Base-by-base conservation (phyloP, 2,329 filamentous ascomycete genomes). In the Neurospora crassa region DNA sequence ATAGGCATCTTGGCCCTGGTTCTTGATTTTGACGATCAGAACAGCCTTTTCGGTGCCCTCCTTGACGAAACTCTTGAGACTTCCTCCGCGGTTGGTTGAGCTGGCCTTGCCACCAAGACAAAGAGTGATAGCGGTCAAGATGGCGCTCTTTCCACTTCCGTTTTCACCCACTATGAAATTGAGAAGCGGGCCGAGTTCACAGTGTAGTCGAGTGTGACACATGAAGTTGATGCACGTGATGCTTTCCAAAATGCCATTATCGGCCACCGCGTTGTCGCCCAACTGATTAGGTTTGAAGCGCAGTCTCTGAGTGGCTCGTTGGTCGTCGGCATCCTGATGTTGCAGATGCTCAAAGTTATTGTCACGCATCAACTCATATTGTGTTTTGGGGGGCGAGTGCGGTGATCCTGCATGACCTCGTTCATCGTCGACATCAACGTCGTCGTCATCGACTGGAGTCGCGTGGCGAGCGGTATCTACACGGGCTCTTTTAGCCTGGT, bases 141-240 rank as follows among this genome's bases (percentile, higher is more conserved):
- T 91, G 2, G 96, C 96, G 79, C 96, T 99, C 83, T 99, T 99
- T 43, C 96, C 96, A 79, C 95, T 98, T 41, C 96, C 96, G 79
- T 99, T 99, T 80, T 97, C 94, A 18, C 96, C 96, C 70, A 97
- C 94, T 73, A 99, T 94, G 81, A 99, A 99, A 81, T 99, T 99
- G 80, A 99, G 96, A 45, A 97, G 84, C 0, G 96, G 96, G 0
- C 96, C 96, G n/a, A 99, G 85, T 71, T 91, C 88, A 72, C 97
- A 92, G 63, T 91, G 89, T 20, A 98, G 86, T 70, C 91, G 90
- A 67, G 89, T 85, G 79, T 99, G 96, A 78, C 95, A 98, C 96
- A 98, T 98, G 81, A 98, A 98, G 79, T 97, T 97, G 76, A 89
- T 88, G 79, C 94, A 96, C 45, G 90, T 91, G 70, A 98, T 91